Percentiles rank a stretch among this genome's conserved stretches.
phyloP scores from a whole-genome alignment of 164 flowering plant species.

The Aristolochia contorta region DNA sequence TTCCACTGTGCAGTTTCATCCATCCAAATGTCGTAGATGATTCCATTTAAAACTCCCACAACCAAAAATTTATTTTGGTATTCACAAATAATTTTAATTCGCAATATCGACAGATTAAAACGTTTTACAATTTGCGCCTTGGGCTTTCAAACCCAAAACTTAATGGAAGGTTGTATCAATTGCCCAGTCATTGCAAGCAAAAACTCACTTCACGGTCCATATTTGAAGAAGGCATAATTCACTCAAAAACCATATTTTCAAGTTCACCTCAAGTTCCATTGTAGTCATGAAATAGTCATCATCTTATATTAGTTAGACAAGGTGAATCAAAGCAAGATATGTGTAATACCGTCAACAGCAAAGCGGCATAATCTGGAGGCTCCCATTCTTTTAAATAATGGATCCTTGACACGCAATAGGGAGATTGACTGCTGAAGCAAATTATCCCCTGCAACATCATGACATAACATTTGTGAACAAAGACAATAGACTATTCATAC shows the following conservation, averaged over 20 bases:
- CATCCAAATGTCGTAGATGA: too few species aligned
- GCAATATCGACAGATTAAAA: too few species aligned
- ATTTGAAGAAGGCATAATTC: neutral
- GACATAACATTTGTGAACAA: neutral
- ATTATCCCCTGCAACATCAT: slow-evolving; percentile 56
- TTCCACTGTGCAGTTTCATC: neutral
- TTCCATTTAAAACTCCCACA: too few species aligned
- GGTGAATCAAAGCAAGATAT: neutral
- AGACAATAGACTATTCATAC: neutral
- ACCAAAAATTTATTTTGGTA: too few species aligned
- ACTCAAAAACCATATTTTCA: neutral
- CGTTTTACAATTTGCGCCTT: too few species aligned
- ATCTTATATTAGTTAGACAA: neutral
- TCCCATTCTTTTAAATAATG: slow-evolving; percentile 89
- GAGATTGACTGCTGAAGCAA: slow-evolving; percentile 75
- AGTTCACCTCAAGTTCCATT: too few species aligned
- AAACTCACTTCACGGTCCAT: neutral
- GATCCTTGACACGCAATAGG: slow-evolving; percentile 82
- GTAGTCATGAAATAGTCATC: neutral
- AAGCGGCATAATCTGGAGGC: slow-evolving; percentile 87
- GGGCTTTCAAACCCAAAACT: too few species aligned
- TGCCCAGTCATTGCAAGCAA: neutral
- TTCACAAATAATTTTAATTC: too few species aligned
- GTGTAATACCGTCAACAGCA: slow-evolving; percentile 66
- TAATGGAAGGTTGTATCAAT: neutral